phyloP scores from a whole-genome alignment of 2,329 filamentous ascomycete species.

The Davidsoniella eucalypti region DNA sequence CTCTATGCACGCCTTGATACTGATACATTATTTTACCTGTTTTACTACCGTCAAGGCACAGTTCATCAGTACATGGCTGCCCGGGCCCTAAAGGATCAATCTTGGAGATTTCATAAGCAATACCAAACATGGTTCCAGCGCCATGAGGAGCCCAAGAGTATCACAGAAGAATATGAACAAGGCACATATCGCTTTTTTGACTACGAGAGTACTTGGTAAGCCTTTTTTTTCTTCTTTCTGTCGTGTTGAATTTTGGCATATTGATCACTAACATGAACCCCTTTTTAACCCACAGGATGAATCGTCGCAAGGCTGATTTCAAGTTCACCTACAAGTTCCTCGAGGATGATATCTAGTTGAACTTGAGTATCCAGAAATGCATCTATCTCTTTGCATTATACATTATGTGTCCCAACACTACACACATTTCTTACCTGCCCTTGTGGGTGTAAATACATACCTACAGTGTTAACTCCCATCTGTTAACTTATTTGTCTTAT shows the following conservation, averaged over 20 bases:
- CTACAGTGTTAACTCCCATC: too few species aligned
- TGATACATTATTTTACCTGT: slow-evolving; percentile 94
- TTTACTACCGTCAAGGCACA: slow-evolving; percentile 95
- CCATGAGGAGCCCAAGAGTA: slow-evolving; percentile 95
- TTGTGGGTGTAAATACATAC: not conserved
- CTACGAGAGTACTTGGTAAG: slow-evolving; percentile 96
- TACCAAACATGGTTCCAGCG: slow-evolving; percentile 99
- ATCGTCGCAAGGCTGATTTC: slow-evolving; percentile 91
- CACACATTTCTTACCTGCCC: not conserved
- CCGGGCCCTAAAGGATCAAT: slow-evolving; percentile 94
- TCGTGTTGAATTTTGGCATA: slow-evolving; percentile 10
- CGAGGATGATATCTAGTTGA: slow-evolving; percentile 62
- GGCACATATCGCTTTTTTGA: slow-evolving; percentile 99
- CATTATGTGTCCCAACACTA: not conserved
- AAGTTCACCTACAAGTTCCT: slow-evolving; percentile 97
- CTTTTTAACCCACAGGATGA: slow-evolving; percentile 57
- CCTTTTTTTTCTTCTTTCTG: slow-evolving; percentile 19
- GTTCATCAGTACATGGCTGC: slow-evolving; percentile 92
- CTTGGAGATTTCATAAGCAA: slow-evolving; percentile 98
- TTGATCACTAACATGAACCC: slow-evolving; percentile 6
- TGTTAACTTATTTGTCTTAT: not conserved
- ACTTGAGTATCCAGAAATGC: not conserved
- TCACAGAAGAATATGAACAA: slow-evolving; percentile 97
- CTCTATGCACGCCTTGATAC: slow-evolving; percentile 83
- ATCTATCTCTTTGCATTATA: not conserved